Evolutionary conservation across 2,329 filamentous ascomycete genomes (phyloP), one percentile per base, ranked within the genome.

Genomic region (Aureobasidium leucospermi): DNA sequence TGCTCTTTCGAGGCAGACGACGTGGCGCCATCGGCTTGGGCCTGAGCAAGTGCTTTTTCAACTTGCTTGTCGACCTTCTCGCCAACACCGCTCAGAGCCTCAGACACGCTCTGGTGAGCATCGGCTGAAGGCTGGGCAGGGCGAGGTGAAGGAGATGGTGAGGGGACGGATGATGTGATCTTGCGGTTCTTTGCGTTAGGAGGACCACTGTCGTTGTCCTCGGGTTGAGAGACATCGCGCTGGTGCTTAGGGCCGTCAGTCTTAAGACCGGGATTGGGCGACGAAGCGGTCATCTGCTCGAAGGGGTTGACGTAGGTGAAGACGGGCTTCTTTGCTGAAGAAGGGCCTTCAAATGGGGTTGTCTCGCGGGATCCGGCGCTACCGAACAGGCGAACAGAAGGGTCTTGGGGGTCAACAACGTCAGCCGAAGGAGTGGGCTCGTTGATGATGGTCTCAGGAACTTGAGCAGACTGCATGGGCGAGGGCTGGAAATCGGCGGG

Each of bases 221-320:
- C 60, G n/a, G 60, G 62, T 16, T 71, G 67, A 42, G 69, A 71
- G 6, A 75, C 67, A 42, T 75, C 76, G 65, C 70, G 71, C 65
- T 66, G 72, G 68, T 72, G 74, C 68, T 78, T 77, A 19, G 56
- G 56, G n/a, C 45, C 46, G 6, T 49, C 45, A 6, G n/a, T 29
- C 38, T 42, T 49, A 19, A 31, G n/a, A n/a, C 36, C 13, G 8
- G 56, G 56, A 5, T 42, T 43, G 39, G 85, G 84, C 62, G 85
- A 87, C 2, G 84, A 84, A 45, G 85, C 84, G 60, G 84, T 81
- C 62, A 89, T 75, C 67, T 87, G 80, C 60, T 89, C 85, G 66
- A 89, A 89, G 1, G 86, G 86, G 66, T 89, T 89, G 66, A 85
- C 79, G 72, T 89, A 88, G 31, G 81, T 88, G 70, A 89, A 89